A percentile compares a stretch with the other conserved stretches of the same genome.
Evolutionary conservation across 768 basidiomycete species (phyloP).

Genomic region (Leccinellum albellum): DNA sequence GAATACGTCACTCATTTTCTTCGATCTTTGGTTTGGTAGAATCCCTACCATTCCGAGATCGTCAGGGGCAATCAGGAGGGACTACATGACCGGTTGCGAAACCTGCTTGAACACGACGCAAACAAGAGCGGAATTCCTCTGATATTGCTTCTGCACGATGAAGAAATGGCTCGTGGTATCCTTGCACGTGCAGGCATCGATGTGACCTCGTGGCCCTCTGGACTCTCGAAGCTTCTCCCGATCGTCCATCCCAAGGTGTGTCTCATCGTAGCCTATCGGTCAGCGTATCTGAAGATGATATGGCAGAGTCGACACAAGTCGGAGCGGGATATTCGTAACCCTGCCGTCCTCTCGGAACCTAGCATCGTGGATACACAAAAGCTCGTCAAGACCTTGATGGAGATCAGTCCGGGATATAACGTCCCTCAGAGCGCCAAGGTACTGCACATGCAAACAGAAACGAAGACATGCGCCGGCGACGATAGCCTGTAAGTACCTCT

Average conservation of each 20-base stretch:
- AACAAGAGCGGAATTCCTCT: conserved; percentile 30
- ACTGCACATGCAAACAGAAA: conserved; percentile 32
- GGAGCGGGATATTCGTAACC: neutral
- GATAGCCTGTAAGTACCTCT: conserved; percentile 42
- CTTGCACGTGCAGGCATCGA: conserved; percentile 43
- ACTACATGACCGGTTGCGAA: conserved; percentile 15
- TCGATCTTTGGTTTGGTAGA: conserved; percentile 5
- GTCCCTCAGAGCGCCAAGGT: conserved; percentile 32
- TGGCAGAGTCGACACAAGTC: conserved; percentile 10
- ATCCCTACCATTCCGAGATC: conserved; percentile 17
- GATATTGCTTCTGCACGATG: conserved; percentile 46
- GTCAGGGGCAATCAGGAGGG: conserved; percentile 7
- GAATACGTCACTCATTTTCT: neutral
- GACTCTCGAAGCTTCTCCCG: conserved; percentile 28
- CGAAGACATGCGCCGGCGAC: conserved; percentile 47
- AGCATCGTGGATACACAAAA: conserved; percentile 41
- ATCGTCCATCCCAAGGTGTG: conserved; percentile 6
- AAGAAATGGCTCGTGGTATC: conserved; percentile 36
- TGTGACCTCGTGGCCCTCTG: conserved; percentile 37
- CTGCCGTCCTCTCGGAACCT: conserved; percentile 19
- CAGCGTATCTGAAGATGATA: neutral
- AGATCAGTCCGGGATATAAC: conserved; percentile 21
- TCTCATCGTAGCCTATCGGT: neutral
- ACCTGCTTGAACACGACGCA: conserved; percentile 19
- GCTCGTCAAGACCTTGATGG: conserved; percentile 40